Evolutionary conservation across 371 early-diverging fungal species (phyloP).

Genomic region (Actinomortierella wolfii): DNA sequence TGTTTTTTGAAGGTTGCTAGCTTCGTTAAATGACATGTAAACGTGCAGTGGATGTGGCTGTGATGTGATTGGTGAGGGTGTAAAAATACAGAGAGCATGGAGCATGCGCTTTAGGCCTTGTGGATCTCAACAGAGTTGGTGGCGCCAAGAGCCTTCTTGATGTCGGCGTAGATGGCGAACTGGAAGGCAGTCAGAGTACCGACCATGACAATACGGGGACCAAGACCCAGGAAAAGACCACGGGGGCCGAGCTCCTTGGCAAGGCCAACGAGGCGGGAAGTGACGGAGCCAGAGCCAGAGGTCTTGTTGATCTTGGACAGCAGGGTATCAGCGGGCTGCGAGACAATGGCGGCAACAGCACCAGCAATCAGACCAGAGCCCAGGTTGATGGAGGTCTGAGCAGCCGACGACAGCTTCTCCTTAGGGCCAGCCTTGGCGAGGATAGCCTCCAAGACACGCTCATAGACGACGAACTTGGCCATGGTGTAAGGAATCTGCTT

Average conservation of each 20-base stretch:
- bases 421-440: conserved; percentile 56
- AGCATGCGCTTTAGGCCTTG: conserved; percentile 38
- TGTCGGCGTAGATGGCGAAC: conserved; percentile 65
- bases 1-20: too few species aligned
- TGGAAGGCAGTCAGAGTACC: conserved; percentile 75
- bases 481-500: conserved; percentile 92
- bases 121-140: conserved; percentile 68
- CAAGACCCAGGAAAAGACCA: conserved; percentile 72
- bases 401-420: conserved; percentile 59
- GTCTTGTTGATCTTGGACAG: conserved; percentile 89
- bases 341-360: conserved; percentile 91
- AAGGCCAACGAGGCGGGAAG: conserved; percentile 58
- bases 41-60: neutral
- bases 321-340: conserved; percentile 97
- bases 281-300: conserved; percentile 62
- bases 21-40: too few species aligned
- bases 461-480: conserved; percentile 94
- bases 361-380: conserved; percentile 94
- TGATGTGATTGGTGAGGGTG: conserved; percentile 11
- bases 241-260: conserved; percentile 65
- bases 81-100: neutral
- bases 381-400: conserved; percentile 81
- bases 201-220: conserved; percentile 79
- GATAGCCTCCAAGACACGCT: conserved; percentile 69
- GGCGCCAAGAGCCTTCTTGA: conserved; percentile 75